Base-by-base conservation (phyloP, 2,329 filamentous ascomycete species). In the Beauveria asiatica region DNA sequence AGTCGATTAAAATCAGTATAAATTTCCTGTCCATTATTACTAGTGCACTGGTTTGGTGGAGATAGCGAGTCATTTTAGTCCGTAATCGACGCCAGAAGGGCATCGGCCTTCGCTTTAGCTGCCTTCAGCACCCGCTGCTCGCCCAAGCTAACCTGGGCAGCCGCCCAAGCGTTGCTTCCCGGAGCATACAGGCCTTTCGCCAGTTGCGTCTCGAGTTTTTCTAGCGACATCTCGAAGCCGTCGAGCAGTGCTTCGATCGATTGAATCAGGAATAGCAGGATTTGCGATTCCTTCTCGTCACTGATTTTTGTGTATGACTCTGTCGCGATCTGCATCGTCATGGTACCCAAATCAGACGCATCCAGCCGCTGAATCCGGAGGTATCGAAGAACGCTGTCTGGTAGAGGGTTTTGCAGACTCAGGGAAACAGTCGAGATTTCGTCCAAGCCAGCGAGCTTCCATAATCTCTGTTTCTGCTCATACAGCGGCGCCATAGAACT, bases 111-210 rank as follows among this genome's bases (percentile, higher is more conserved):
- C 62, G 68, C 68, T 65, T 62, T 71, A 52, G 70, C 69, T 63
- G 66, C 59, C 65, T 62, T 68, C 49, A 73, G 67, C 59, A 73
- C 67, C 55, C 66, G 69, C 67, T 73, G 71, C 65, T 73, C 60
- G 21, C 60, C 55, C 19, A 39, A 13, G 42, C 60, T 61, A n/a
- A 61, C 60, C 5, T 73, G 70, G 56, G 70, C 70, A 62, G 69
- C 70, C 62, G 70, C 69, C 71, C 71, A 73, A 64, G 70, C 65
- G 64, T 72, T 72, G 50, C 70, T 64, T 52, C 70, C 69, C 27
- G 59, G 21, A 60, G 68, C 51, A 64, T 72, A 72, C 60, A 68
- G 64, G 57, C 67, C 66, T 55, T 67, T 63, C 30, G 66, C 65
- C 57, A 73, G 67, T 62, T 68, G 67, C 62, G 67, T 65, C 64